Conservation (phyloP, 805 yeast genomes). For the Yarrowia osloensis region DNA sequence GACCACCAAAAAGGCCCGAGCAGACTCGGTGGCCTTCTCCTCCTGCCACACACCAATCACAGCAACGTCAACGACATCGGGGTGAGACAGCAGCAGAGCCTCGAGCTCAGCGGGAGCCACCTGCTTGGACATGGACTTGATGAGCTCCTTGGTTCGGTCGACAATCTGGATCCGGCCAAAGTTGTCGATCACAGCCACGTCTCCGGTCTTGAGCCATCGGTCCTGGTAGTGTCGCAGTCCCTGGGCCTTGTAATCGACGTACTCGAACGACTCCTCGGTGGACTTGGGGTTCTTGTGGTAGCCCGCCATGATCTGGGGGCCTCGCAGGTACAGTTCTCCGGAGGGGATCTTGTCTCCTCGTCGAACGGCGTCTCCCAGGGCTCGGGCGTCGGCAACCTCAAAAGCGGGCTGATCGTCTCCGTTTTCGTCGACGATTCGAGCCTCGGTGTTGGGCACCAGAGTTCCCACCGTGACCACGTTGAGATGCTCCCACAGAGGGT, state of each 20-base stretch:
- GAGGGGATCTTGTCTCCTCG: constrained; percentile 30
- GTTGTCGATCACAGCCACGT: constrained; percentile 49
- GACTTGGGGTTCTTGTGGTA: constrained; percentile 55
- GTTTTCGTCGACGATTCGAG: constrained; percentile 26
- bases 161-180: constrained; percentile 50
- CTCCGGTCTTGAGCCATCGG: constrained; percentile 54
- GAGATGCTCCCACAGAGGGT: constrained; percentile 5
- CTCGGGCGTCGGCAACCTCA: constrained; percentile 9
- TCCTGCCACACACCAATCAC: constrained; percentile 42
- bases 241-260: constrained; percentile 53
- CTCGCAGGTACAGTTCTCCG: constrained; percentile 57
- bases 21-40: constrained; percentile 37
- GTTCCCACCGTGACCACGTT: constrained; percentile 16
- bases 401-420: constrained; percentile 29
- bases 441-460: constrained; percentile 17
- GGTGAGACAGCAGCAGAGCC: constrained; percentile 36
- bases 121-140: constrained; percentile 49
- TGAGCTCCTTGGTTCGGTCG: constrained; percentile 67
- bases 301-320: constrained; percentile 55
- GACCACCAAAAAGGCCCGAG: constrained; percentile 37
- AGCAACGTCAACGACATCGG: constrained; percentile 37
- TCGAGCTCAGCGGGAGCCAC: constrained; percentile 40
- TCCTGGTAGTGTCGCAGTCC: constrained; percentile 37
- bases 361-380: constrained; percentile 20
- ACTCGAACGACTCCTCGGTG: constrained; percentile 49